These are phyloP conservation scores for Boletus rufocinnamomeus DNA, from an alignment of 768 basidiomycete genomes.

Conservation along the genomic window DNA sequence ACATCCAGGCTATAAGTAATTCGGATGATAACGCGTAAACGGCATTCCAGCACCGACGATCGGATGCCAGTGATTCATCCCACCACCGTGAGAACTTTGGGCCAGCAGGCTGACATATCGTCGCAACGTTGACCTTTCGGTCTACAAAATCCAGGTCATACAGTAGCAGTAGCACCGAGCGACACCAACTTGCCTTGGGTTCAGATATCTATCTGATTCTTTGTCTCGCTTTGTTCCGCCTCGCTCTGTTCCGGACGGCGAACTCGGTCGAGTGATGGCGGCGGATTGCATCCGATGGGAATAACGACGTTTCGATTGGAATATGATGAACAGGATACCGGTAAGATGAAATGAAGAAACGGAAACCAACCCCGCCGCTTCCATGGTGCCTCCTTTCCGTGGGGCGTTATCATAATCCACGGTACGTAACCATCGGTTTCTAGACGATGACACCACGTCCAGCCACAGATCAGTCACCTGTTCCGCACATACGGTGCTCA, in stretches of 20 bases:
- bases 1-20: background rate
- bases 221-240: conserved; percentile 10
- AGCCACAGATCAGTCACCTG: conserved; percentile 1
- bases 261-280: conserved; percentile 4
- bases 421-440: background rate
- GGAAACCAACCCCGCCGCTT: conserved; percentile 1
- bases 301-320: conserved; percentile 13
- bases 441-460: background rate
- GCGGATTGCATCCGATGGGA: conserved; percentile 17
- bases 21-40: background rate
- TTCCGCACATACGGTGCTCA: background rate
- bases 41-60: background rate
- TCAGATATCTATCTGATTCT: background rate
- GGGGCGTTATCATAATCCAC: conserved; percentile 1
- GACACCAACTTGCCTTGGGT: background rate
- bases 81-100: background rate
- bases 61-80: background rate
- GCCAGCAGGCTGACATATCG: background rate
- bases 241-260: conserved; percentile 16
- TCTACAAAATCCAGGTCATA: background rate
- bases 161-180: too few relatives aligned
- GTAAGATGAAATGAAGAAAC: conserved; percentile 11
- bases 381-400: background rate
- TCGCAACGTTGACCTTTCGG: background rate
- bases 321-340: background rate